Conservation (phyloP, 352 stramenopile species). For the Phytophthora hybrid region DNA sequence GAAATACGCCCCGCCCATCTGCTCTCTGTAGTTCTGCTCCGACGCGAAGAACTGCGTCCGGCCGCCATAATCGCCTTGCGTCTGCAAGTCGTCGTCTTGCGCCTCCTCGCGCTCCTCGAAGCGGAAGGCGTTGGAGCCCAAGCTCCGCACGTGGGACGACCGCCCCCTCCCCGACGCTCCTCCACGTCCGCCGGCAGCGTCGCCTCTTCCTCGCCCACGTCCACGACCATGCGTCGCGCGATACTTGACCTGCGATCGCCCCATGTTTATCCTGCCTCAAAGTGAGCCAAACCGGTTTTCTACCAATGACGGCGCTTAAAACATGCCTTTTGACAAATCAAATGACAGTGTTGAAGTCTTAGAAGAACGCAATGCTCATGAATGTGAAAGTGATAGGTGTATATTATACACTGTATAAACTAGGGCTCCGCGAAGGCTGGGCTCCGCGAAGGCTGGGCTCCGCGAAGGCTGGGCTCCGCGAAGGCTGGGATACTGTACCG, state of each 20-base stretch:
- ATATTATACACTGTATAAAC: no score
- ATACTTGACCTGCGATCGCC: slow-evolving; percentile 78
- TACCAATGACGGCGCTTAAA: slow-evolving; percentile 16
- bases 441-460: no score
- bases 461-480: no score
- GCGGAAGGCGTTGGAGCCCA: slow-evolving; percentile 79
- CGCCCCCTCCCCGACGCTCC: slow-evolving; percentile 23
- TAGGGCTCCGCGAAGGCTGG: no score
- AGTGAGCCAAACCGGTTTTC: slow-evolving; percentile 8
- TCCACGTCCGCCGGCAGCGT: slow-evolving; percentile 10
- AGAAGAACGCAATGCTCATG: slow-evolving; percentile 3
- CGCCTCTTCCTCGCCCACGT: slow-evolving; percentile 38
- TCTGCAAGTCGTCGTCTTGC: slow-evolving; percentile 33
- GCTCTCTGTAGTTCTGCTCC: slow-evolving; percentile 62
- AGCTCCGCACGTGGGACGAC: slow-evolving; percentile 39
- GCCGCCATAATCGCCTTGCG: slow-evolving; percentile 10
- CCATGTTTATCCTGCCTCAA: slow-evolving; percentile 46
- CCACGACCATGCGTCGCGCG: slow-evolving; percentile 62
- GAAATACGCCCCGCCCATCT: slow-evolving; percentile 58
- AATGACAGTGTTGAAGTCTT: no score
- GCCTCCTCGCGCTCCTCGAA: slow-evolving; percentile 52
- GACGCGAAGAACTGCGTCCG: slow-evolving; percentile 71
- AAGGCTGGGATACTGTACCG: no score
- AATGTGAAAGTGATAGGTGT: neutral
- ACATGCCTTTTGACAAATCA: neutral